Base-by-base conservation (phyloP, 2,329 filamentous ascomycete genomes). In the Fusarium mangiferae region DNA sequence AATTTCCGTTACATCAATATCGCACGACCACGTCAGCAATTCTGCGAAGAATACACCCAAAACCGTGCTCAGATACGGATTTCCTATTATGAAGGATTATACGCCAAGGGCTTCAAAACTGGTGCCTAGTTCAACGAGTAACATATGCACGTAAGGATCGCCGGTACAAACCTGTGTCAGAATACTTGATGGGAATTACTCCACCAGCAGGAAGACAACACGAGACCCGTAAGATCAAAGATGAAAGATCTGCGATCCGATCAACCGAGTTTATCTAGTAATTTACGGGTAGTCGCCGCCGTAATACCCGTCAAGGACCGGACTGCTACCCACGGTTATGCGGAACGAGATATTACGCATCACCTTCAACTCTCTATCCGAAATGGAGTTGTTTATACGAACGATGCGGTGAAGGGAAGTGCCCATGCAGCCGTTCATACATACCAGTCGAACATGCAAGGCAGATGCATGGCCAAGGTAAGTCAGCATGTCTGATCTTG, bases 241-340 rank as follows among this genome's bases (percentile, higher is more conserved):
- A 56, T 61, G 36, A 57, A 62, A 45, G 72, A 74, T 72, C 63
- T 72, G 59, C 67, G 63, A 74, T 69, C 72, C 61, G 63, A 74
- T 74, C 62, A 58, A 58, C 38, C 45, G 28, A 52, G 59, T 74
- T 45, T 54, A 54, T 35, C 18, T 62, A 39, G 35, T 39, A 39
- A 57, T 41, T 28, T 30, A 41, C 24, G 51, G 51, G 26, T 51
- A 54, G 33, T 55, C 33, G 44, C 64, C 38, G 64, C 38, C 42
- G 38, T 8, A 68, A 56, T 49, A 28, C 59, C 54, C 35, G 30
- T 30, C 36, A 38, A 55, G 64, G 66, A 62, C 56, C 63, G 45
- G 51, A 66, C 35, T 68, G 30, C 57, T 62, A 38, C 26, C 22
- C 39, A 39, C 38, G 49, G 42, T 24, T 49, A 39, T 48, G 24